A percentile compares a stretch with the other conserved stretches of the same genome.
These are phyloP conservation scores for Neofusicoccum kwambonambiense DNA, from an alignment of 2,329 filamentous ascomycete genomes.

Conservation along the genomic window DNA sequence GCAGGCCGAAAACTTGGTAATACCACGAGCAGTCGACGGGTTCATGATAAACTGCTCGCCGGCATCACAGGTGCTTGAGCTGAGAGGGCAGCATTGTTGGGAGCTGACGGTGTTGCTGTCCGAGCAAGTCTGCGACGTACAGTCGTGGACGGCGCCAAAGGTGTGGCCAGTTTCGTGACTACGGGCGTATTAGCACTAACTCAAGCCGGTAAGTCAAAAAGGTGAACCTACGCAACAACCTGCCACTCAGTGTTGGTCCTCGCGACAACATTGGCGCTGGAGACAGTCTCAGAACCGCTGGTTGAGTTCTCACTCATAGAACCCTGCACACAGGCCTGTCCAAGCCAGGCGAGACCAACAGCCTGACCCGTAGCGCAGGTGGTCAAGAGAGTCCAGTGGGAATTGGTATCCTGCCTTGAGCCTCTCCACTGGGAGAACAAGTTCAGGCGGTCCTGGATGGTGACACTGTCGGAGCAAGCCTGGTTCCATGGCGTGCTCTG, in stretches of 20 bases:
- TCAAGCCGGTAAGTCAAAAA: neutral
- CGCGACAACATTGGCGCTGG: constrained; percentile 86
- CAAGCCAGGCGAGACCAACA: constrained; percentile 90
- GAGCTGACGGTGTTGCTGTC: constrained; percentile 59
- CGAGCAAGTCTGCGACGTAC: constrained; percentile 65
- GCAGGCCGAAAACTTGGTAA: constrained; percentile 82
- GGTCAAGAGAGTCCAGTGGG: constrained; percentile 88
- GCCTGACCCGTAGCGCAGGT: constrained; percentile 79
- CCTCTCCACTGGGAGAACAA: constrained; percentile 89
- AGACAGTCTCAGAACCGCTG: constrained; percentile 64
- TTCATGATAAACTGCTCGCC: constrained; percentile 90
- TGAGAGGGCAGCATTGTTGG: constrained; percentile 77
- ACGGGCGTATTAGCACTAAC: neutral
- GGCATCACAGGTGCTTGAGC: constrained; percentile 66
- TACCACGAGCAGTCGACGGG: constrained; percentile 72
- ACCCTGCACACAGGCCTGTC: constrained; percentile 72
- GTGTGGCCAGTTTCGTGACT: constrained; percentile 87
- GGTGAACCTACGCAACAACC: constrained; percentile 66
- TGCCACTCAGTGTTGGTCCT: constrained; percentile 86
- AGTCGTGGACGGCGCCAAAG: constrained; percentile 95
- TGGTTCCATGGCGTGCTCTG: constrained; percentile 79
- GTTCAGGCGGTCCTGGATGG: constrained; percentile 77
- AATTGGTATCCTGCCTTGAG: constrained; percentile 72
- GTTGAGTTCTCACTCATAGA: constrained; percentile 42
- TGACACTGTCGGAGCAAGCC: constrained; percentile 60